Percentiles rank a stretch among this genome's conserved stretches.
phyloP scores from a whole-genome alignment of 176 grass and related monocot species.

The Themeda triandra region DNA sequence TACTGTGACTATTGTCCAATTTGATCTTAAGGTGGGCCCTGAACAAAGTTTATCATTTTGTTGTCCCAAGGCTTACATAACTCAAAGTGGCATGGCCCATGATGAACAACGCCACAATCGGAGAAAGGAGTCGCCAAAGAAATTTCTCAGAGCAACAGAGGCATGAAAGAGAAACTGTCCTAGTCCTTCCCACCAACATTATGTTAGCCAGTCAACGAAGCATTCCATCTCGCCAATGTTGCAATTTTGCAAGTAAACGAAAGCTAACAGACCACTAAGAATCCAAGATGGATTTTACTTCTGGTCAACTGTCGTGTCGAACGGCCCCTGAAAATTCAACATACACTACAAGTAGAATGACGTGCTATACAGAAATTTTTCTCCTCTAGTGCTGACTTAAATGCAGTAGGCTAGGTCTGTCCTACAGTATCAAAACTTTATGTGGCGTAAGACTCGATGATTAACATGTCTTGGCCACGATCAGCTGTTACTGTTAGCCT shows the following conservation, averaged over 20 bases:
- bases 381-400: background rate
- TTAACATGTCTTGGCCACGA: background rate
- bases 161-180: too few relatives aligned
- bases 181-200: background rate
- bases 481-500: background rate
- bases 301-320: background rate
- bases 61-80: too few relatives aligned
- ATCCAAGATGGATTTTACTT: background rate
- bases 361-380: background rate
- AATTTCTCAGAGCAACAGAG: too few relatives aligned
- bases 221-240: background rate
- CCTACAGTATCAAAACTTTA: background rate
- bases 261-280: background rate
- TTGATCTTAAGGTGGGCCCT: too few relatives aligned
- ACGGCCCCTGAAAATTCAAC: background rate
- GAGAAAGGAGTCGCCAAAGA: too few relatives aligned
- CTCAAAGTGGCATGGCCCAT: too few relatives aligned
- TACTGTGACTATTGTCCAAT: too few relatives aligned
- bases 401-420: background rate
- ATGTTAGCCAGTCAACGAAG: background rate
- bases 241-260: background rate
- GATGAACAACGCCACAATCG: too few relatives aligned
- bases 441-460: background rate
- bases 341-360: background rate
- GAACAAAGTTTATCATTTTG: too few relatives aligned